Percentiles rank a stretch among this genome's conserved stretches.
phyloP scores from a whole-genome alignment of 441 rosid genomes.

The Geranium incanum region DNA sequence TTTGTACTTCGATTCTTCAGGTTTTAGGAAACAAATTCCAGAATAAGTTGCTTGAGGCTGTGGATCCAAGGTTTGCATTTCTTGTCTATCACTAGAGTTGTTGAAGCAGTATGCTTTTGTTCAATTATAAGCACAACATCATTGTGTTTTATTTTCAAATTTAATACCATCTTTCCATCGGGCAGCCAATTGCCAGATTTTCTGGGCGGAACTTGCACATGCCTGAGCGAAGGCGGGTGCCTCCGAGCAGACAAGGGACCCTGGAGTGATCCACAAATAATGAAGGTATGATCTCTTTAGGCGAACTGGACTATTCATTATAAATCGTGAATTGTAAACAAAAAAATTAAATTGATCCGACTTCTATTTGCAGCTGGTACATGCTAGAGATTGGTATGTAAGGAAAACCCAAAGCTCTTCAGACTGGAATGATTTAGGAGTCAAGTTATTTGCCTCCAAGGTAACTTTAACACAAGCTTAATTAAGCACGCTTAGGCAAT shows the following conservation, averaged over 20 bases:
- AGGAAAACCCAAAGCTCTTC: conserved; percentile 41
- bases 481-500: not conserved
- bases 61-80: conserved; percentile 62
- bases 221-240: conserved; percentile 93
- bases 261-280: conserved; percentile 82
- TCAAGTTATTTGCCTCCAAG: conserved; percentile 44
- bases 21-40: conserved; percentile 95
- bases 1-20: conserved; percentile 27
- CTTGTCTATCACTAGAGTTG: not conserved
- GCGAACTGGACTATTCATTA: not conserved
- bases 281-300: conserved; percentile 45
- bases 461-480: conserved; percentile 27
- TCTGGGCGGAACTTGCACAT: conserved; percentile 84
- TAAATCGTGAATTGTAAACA: conserved; percentile 24
- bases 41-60: conserved; percentile 80
- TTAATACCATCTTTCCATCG: conserved; percentile 12
- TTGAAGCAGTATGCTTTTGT: too few relatives aligned
- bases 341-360: conserved; percentile 5
- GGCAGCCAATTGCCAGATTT: conserved; percentile 92
- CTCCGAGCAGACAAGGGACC: conserved; percentile 97
- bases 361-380: conserved; percentile 49
- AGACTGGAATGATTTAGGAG: conserved; percentile 50
- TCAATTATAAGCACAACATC: not conserved
- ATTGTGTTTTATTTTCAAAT: not conserved
- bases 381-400: conserved; percentile 47